Conservation (phyloP, 2,329 filamentous ascomycete genomes). For the Claviceps sp. region DNA sequence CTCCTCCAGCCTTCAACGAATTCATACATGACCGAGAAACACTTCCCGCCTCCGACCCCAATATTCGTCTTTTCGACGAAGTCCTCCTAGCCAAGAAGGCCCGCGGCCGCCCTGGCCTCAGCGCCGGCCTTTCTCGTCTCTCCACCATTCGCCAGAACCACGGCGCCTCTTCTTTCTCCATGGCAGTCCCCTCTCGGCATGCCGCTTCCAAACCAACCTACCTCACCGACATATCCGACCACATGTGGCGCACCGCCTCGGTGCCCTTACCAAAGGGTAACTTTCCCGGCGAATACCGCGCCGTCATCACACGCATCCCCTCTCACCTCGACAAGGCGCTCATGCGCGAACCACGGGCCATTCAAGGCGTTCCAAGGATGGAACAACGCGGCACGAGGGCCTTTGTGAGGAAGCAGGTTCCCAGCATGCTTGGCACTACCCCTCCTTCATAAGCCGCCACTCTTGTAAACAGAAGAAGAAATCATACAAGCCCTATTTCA, state of each 20-base stretch:
- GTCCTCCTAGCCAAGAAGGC: conserved; percentile 68
- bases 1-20: conserved; percentile 48
- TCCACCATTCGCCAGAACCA: conserved; percentile 46
- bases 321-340: conserved; percentile 71
- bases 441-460: conserved; percentile 25
- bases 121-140: conserved; percentile 48
- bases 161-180: conserved; percentile 26
- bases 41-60: conserved; percentile 44
- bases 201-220: conserved; percentile 36
- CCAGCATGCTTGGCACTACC: conserved; percentile 31
- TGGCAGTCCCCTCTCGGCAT: conserved; percentile 20
- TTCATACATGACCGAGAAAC: conserved; percentile 74
- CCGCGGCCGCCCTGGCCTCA: conserved; percentile 50
- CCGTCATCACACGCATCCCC: conserved; percentile 53
- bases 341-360: conserved; percentile 84
- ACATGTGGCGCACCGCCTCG: conserved; percentile 62
- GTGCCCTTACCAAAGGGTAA: conserved; percentile 47
- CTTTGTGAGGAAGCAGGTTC: conserved; percentile 43
- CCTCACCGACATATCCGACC: conserved; percentile 59
- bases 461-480: conserved; percentile 15
- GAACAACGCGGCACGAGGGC: conserved; percentile 37
- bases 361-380: conserved; percentile 68
- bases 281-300: conserved; percentile 49
- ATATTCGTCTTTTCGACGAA: conserved; percentile 69
- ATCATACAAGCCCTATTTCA: not conserved